These are phyloP conservation scores for Acacia concinna DNA, from an alignment of 331 rosid genomes.

Conservation along the genomic window DNA sequence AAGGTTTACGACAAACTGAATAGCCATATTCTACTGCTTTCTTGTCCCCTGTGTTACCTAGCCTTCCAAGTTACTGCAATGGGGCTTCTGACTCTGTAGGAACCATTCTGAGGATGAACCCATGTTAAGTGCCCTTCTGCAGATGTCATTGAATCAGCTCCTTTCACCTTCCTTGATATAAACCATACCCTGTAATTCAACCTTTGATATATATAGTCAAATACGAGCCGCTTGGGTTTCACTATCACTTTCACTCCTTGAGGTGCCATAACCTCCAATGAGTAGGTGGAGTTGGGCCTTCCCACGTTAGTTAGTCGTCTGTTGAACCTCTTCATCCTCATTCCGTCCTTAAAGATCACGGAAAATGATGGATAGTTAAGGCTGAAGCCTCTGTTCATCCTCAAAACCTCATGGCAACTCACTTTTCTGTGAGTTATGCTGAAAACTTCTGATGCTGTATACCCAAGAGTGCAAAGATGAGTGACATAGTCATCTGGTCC, in stretches of 20 bases:
- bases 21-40: neutral
- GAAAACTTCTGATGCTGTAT: constrained; percentile 62
- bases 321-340: constrained; percentile 50
- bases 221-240: constrained; percentile 59
- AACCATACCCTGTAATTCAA: constrained; percentile 65
- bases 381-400: constrained; percentile 70
- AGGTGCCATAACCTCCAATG: constrained; percentile 69
- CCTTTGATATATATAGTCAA: constrained; percentile 53
- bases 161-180: constrained; percentile 52
- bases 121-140: constrained; percentile 82
- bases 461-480: constrained; percentile 86
- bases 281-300: constrained; percentile 69
- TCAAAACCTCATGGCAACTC: constrained; percentile 56
- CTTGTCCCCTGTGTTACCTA: constrained; percentile 16
- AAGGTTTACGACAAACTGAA: constrained; percentile 20
- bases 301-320: constrained; percentile 83
- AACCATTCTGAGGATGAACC: constrained; percentile 51
- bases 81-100: constrained; percentile 81
- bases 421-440: constrained; percentile 74
- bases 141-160: constrained; percentile 25
- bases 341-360: constrained; percentile 55
- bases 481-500: constrained; percentile 66
- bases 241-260: constrained; percentile 71
- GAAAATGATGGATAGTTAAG: constrained; percentile 88
- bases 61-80: constrained; percentile 78